Percentiles rank a stretch among this genome's conserved stretches.
Conservation (phyloP, 2,329 filamentous ascomycete genomes). For the Xylaria sp. region DNA sequence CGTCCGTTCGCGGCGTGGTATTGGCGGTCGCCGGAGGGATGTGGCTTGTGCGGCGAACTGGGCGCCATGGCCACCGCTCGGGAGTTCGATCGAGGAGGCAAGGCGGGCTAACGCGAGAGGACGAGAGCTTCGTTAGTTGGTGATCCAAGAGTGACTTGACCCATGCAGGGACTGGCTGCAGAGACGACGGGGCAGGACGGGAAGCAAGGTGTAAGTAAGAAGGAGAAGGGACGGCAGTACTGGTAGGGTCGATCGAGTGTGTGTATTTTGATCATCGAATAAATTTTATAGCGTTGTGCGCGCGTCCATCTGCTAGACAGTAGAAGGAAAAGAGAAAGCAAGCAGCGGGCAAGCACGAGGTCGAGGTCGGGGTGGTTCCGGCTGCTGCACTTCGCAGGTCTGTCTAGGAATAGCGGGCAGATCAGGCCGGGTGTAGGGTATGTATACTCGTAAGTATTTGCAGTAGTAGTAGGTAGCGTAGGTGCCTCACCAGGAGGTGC, state of each 20-base stretch:
- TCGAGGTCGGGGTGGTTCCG: neutral
- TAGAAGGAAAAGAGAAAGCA: neutral
- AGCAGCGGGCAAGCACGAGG: neutral
- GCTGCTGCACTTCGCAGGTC: neutral
- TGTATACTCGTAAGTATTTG: neutral
- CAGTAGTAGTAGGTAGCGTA: neutral
- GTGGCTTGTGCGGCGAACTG: slow-evolving; percentile 27
- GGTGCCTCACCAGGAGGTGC: neutral
- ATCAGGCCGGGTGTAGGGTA: neutral
- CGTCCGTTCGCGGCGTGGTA: slow-evolving; percentile 41
- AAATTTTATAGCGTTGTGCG: neutral
- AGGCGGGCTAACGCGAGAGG: slow-evolving; percentile 11
- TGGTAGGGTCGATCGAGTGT: neutral
- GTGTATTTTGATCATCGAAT: neutral
- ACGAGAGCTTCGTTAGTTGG: slow-evolving; percentile 6
- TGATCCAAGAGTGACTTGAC: neutral
- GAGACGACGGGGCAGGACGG: neutral
- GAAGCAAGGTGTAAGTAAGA: neutral
- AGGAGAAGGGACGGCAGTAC: neutral
- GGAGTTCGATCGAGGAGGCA: slow-evolving; percentile 8
- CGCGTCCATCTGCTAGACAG: neutral
- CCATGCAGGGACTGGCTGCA: neutral
- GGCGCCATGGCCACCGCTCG: slow-evolving; percentile 35
- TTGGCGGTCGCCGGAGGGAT: slow-evolving; percentile 32
- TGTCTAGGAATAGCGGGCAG: neutral